These are phyloP conservation scores for Microcos paniculata DNA, from an alignment of 345 rosid genomes.

Conservation along the genomic window DNA sequence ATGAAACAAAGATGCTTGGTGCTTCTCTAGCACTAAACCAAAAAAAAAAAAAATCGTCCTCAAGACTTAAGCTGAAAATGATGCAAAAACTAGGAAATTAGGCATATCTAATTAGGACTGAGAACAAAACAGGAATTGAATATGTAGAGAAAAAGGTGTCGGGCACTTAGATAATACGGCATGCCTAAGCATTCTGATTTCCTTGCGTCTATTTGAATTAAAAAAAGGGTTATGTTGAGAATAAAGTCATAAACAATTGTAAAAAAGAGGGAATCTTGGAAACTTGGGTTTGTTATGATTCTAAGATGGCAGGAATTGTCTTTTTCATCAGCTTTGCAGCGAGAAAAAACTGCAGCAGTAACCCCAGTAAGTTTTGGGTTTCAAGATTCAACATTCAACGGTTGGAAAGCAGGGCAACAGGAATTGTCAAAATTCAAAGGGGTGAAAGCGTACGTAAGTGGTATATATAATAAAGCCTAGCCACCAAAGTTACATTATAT, in stretches of 20 bases:
- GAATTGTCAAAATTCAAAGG: no score
- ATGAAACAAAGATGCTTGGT: background rate
- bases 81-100: background rate
- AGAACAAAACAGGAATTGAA: background rate
- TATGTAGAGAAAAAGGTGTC: background rate
- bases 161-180: background rate
- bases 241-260: constrained; percentile 4
- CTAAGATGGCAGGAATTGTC: constrained; percentile 9
- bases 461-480: no score
- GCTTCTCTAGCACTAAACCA: background rate
- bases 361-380: background rate
- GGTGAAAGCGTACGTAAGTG: no score
- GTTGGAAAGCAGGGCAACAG: background rate
- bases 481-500: no score
- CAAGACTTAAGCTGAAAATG: background rate
- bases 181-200: background rate
- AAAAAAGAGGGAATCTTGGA: constrained; percentile 15
- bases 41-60: background rate
- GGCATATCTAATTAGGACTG: background rate
- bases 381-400: background rate
- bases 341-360: no score
- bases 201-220: background rate
- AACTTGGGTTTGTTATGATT: constrained; percentile 3
- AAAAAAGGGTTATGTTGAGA: background rate
- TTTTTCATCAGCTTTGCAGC: background rate